Evolutionary conservation across 2,329 filamentous ascomycete genomes (phyloP), one percentile per base, ranked within the genome.

Genomic region (Fusarium sacchari): DNA sequence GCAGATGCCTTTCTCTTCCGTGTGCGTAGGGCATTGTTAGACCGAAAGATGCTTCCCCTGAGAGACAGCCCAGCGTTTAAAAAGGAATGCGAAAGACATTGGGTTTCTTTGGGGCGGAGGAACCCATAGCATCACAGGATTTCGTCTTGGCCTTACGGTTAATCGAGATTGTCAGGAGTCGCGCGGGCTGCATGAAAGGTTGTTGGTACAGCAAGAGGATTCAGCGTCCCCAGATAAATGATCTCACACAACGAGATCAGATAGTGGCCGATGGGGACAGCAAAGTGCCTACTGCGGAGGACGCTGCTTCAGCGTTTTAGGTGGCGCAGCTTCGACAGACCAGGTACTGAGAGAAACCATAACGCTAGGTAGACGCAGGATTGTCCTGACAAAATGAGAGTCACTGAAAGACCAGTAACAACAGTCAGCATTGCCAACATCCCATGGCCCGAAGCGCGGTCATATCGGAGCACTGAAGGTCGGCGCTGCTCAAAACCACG

Each of bases 271-370:
- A n/a, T n/a, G 6, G 24, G 17, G 7, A 20, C 5, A 6, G 24
- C 7, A 44, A 44, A 10, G 24, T 5, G 18, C 42, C 11, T 7
- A 20, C 7, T 44, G 3, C 2, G 4, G 42, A 44, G 2, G 7
- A 4, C 24, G 17, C 17, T 26, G 17, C 42, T 22, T 42, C 14
- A 14, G 22, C 14, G 17, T 20, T 9, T 3, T 18, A 11, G 2
- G 24, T 20, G 24, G 17, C 42, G 24, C 18, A 26, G 42, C 24
- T 44, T 3, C 7, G 8, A 9, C 6, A 44, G 11, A 26, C 11
- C 5, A 6, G 11, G 11, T 4, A 1, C 1, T 14, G 24, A 44
- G 24, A 18, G 17, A 0, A 44, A 44, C 7, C 17, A 4, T 4
- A 4, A 11, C 18, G 12, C 42, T 44, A 20, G 2, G 7, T 6